Conservation (phyloP, 345 rosid species). For the Gossypium anomalum region DNA sequence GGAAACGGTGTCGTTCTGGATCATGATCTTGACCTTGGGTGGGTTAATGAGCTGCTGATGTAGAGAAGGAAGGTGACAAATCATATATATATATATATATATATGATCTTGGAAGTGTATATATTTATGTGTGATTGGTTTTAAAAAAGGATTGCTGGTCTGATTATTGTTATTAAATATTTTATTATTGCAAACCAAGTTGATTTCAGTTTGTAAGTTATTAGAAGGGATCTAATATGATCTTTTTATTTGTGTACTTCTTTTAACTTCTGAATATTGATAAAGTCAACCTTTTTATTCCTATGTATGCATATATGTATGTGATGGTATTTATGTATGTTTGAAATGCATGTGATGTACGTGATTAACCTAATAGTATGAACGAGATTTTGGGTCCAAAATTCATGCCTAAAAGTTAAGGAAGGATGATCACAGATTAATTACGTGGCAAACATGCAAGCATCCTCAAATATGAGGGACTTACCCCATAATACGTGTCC, state of each 20-base stretch:
- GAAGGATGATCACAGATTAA: not conserved
- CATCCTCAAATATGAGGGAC: too few species aligned
- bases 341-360: not conserved
- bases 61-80: conserved; percentile 21
- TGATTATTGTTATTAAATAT: not conserved
- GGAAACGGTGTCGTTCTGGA: conserved; percentile 2
- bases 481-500: too few species aligned
- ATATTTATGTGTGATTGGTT: not conserved
- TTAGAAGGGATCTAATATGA: not conserved
- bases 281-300: not conserved
- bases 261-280: too few species aligned
- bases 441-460: not conserved
- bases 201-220: not conserved
- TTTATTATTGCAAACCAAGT: not conserved
- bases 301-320: too few species aligned
- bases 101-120: not conserved
- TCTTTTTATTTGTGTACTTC: not conserved
- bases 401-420: not conserved
- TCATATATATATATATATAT: not conserved
- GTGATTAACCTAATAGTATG: conserved; percentile 20
- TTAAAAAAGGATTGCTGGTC: not conserved
- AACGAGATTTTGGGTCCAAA: not conserved
- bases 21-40: conserved; percentile 72
- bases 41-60: conserved; percentile 88
- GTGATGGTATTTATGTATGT: not conserved